Evolutionary conservation across 352 stramenopile genomes (phyloP).

Genomic region (Phytophthora cajani): DNA sequence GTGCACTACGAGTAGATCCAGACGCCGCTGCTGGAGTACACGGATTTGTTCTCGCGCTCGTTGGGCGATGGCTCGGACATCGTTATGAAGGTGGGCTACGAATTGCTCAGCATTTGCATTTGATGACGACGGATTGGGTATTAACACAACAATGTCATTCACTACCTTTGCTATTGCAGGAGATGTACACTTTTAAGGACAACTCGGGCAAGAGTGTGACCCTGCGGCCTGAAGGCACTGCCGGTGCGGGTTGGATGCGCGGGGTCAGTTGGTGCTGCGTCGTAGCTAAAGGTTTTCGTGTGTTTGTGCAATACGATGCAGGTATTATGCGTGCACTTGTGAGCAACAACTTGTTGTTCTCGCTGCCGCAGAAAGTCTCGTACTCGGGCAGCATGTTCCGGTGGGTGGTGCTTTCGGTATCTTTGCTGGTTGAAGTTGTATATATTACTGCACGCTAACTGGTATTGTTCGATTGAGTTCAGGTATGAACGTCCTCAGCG

Average conservation of each 20-base stretch:
- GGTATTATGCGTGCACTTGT: conserved; percentile 80
- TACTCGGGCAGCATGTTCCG: conserved; percentile 90
- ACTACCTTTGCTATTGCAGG: conserved; percentile 38
- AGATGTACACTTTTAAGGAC: conserved; percentile 92
- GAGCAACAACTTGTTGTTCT: conserved; percentile 79
- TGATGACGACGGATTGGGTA: not conserved
- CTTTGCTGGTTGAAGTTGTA: not conserved
- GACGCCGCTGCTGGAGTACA: conserved; percentile 88
- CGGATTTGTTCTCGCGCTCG: conserved; percentile 82
- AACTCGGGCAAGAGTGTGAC: conserved; percentile 90
- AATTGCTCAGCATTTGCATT: not conserved
- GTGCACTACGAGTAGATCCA: conserved; percentile 57
- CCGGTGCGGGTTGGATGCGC: conserved; percentile 40
- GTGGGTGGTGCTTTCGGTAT: conserved; percentile 35
- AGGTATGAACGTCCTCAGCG: conserved; percentile 90
- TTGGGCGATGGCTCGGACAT: conserved; percentile 88
- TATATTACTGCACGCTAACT: not conserved
- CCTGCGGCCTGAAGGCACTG: conserved; percentile 85
- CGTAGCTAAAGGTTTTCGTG: not conserved
- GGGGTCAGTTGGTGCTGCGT: not conserved
- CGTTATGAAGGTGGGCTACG: conserved; percentile 76
- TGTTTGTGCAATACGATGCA: conserved; percentile 20
- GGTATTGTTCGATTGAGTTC: not conserved
- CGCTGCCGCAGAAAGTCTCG: conserved; percentile 80
- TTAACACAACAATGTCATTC: not conserved